Evolutionary conservation across 768 basidiomycete species (phyloP).

Genomic region (Mycena chlorophos): DNA sequence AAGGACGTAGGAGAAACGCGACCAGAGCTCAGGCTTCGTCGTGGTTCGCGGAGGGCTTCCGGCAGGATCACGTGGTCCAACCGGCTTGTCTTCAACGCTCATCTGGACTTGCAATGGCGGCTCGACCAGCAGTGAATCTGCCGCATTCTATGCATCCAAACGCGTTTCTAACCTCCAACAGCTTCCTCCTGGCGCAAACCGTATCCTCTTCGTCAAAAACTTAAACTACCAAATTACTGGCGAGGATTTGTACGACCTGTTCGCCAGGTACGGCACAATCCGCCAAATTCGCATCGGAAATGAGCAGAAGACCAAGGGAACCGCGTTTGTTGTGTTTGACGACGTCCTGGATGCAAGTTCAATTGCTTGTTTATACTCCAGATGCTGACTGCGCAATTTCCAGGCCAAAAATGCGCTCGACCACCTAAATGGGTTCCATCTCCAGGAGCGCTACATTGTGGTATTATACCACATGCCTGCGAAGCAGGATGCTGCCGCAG

Average conservation of each 20-base stretch:
- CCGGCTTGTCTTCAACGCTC: neutral
- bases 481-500: slow-evolving; percentile 92
- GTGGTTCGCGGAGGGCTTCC: too few relatives aligned
- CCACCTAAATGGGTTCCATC: slow-evolving; percentile 95
- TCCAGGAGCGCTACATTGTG: slow-evolving; percentile 97
- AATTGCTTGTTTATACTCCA: neutral
- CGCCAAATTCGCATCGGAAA: slow-evolving; percentile 94
- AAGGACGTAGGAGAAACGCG: too few relatives aligned
- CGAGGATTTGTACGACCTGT: slow-evolving; percentile 93
- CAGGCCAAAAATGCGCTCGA: slow-evolving; percentile 97
- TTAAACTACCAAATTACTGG: slow-evolving; percentile 91
- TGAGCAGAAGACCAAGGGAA: slow-evolving; percentile 89
- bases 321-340: slow-evolving; percentile 95
- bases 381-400: slow-evolving; percentile 19
- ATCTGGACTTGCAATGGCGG: neutral
- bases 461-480: slow-evolving; percentile 97
- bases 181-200: slow-evolving; percentile 91
- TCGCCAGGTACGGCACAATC: slow-evolving; percentile 95
- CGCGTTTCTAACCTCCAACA: slow-evolving; percentile 27
- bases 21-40: too few relatives aligned
- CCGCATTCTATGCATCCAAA: neutral
- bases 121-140: neutral
- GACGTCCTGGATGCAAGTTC: slow-evolving; percentile 89
- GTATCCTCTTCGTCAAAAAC: slow-evolving; percentile 92
- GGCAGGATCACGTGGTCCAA: neutral